Base-by-base conservation (phyloP, 192 early-diverging fungal species). In the Linnemannia exigua region DNA sequence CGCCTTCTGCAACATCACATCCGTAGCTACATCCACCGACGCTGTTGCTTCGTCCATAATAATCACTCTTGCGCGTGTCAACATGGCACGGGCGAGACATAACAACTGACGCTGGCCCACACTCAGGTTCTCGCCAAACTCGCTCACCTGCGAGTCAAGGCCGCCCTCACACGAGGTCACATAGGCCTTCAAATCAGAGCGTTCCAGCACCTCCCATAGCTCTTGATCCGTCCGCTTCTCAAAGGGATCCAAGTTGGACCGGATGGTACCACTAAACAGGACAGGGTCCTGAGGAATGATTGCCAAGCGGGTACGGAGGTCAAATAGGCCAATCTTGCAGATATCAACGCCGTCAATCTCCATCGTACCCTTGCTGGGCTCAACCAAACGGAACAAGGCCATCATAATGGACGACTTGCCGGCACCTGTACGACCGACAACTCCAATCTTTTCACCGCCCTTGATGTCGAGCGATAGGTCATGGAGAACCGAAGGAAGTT, bases 91-190 rank as follows among this genome's bases (percentile, higher is more conserved):
- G 2, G 96, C 96, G 12, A 98, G 88, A 74, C 95, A 95, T 58
- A 98, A 87, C 70, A 98, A 78, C 90, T 98, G 97, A 50, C 95
- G 88, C 82, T 98, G 96, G 25, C 97, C 97, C 77, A 92, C 91
- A 69, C 92, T 93, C 80, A 97, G 90, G 88, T 96, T 96, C 68
- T 92, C 90, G 28, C 96, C 96, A 78, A 90, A 91, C 68, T 93
- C 92, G 52, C 88, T 91, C 50, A 99, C 84, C 48, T 83, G 88
- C 22, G 90, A 89, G 20, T 91, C 88, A 50, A 91, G 74, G 46
- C 88, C 85, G 79, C 90, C 41, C 61, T 93, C 92, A 71, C 72
- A 77, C 54, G 73, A 52, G 5, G 48, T 33, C 25, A 87, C 79
- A 41, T 80, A 75, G 15, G 66, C 37, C 77, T 89, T 75, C 47